Base-by-base conservation (phyloP, 1,139 yeast genomes). In the Cylindricascospora bacillispora region DNA sequence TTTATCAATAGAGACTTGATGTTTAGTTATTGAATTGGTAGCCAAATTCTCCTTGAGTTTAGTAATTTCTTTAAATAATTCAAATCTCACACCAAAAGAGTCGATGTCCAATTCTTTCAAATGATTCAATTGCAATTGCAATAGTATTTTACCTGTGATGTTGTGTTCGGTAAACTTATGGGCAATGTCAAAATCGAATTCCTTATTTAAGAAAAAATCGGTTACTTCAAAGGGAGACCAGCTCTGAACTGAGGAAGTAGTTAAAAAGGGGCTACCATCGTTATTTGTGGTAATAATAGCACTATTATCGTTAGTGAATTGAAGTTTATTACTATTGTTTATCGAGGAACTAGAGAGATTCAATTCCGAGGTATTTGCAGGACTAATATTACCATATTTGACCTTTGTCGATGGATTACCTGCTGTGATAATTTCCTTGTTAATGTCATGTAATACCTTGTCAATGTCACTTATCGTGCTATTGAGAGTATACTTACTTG, bases 21-120 rank as follows among this genome's bases (percentile, higher is more conserved):
- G 20, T 10, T 17, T 10, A 10, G 28, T 10, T 22, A 22, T 4
- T 22, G 19, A 4, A 25, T 25, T 13, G 19, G 12, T 5, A 25
- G 22, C 13, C 20, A 17, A 11, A 17, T 15, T 9, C 15, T 22
- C 47, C 48, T 43, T 13, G 23, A 32, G 14, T 25, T 26, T 27
- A 85, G 65, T 93, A 46, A 89, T 86, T 51, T 82, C 94, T 50
- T 83, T 83, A 53, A 74, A 76, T 22, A 92, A 70, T 54, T 86
- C 95, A 56, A 85, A 89, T 37, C 99, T 65, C 1, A 95, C 85
- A 15, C 99, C 99, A 60, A 89, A 89, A 3, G 94, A 81, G 31
- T 74, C 67, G 29, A 89, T 89, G 36, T 85, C 97, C 35, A 89
- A 63, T 52, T 89, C 98, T 53, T 89, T 89, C 47, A 89, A 64